A percentile compares a stretch with the other conserved stretches of the same genome.
These are phyloP conservation scores for Sporothrix protearum DNA, from an alignment of 2,329 filamentous ascomycete species.

Conservation along the genomic window DNA sequence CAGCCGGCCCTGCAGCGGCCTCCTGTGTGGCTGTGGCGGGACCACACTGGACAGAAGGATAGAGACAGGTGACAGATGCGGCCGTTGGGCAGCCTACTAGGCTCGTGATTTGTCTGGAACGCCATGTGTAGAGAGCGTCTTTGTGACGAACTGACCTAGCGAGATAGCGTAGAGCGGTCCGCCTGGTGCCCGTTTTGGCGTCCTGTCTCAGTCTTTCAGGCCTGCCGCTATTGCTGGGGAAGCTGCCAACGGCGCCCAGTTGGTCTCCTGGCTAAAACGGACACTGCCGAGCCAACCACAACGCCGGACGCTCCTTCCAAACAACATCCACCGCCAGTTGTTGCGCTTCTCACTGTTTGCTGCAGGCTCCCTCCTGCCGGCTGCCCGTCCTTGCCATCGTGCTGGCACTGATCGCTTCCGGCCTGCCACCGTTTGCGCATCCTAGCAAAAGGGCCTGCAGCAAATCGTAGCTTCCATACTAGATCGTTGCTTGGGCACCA, in stretches of 20 bases:
- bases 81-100: neutral
- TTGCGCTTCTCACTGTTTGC: neutral
- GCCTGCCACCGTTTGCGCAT: constrained; percentile 9
- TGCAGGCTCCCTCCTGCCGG: constrained; percentile 3
- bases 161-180: constrained; percentile 10
- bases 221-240: constrained; percentile 4
- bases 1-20: constrained; percentile 8
- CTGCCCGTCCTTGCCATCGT: neutral
- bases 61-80: neutral
- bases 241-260: constrained; percentile 6
- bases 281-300: constrained; percentile 17
- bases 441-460: neutral
- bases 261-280: constrained; percentile 11
- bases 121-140: neutral
- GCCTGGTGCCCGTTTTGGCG: constrained; percentile 18
- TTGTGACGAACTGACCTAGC: neutral
- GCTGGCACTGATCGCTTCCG: neutral
- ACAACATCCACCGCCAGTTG: neutral
- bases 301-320: constrained; percentile 6
- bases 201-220: neutral
- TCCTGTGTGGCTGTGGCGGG: constrained; percentile 5
- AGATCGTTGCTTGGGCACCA: neutral
- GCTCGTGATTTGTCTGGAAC: neutral
- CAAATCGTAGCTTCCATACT: neutral
- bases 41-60: neutral